A percentile compares a stretch with the other conserved stretches of the same genome.
Evolutionary conservation across 106 monocot genomes (phyloP).

Genomic region (Iris macrosiphon): DNA sequence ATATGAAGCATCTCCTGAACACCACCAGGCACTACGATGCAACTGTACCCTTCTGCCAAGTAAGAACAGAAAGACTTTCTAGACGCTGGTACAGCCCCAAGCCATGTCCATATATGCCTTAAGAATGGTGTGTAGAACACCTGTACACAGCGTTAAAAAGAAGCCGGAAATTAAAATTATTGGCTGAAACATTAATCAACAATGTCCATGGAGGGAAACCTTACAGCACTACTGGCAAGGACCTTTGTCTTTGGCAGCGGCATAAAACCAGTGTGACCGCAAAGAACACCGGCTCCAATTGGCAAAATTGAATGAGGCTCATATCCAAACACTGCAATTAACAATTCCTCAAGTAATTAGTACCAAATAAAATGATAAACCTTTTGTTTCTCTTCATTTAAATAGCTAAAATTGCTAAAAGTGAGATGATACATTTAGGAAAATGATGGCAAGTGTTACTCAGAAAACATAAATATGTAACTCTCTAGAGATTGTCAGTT

Average conservation of each 20-base stretch:
- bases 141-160: not conserved
- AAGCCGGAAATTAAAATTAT: not conserved
- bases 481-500: too few relatives aligned
- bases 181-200: not conserved
- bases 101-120: slow-evolving; percentile 40
- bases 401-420: too few relatives aligned
- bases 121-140: slow-evolving; percentile 34
- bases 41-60: slow-evolving; percentile 34
- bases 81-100: slow-evolving; percentile 29
- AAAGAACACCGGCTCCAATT: slow-evolving; percentile 28
- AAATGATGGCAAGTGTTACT: too few relatives aligned
- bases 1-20: slow-evolving; percentile 38
- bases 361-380: too few relatives aligned
- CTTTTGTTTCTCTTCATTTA: too few relatives aligned
- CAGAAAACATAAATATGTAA: too few relatives aligned
- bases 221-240: slow-evolving; percentile 46
- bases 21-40: slow-evolving; percentile 33
- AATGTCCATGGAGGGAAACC: not conserved
- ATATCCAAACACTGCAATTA: slow-evolving; percentile 5
- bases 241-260: slow-evolving; percentile 44
- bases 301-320: slow-evolving; percentile 19
- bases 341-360: too few relatives aligned
- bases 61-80: slow-evolving; percentile 23
- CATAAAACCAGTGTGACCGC: slow-evolving; percentile 35
- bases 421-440: too few relatives aligned